Evolutionary conservation across 192 early-diverging fungal species (phyloP).

Genomic region (Backusella australiensis): DNA sequence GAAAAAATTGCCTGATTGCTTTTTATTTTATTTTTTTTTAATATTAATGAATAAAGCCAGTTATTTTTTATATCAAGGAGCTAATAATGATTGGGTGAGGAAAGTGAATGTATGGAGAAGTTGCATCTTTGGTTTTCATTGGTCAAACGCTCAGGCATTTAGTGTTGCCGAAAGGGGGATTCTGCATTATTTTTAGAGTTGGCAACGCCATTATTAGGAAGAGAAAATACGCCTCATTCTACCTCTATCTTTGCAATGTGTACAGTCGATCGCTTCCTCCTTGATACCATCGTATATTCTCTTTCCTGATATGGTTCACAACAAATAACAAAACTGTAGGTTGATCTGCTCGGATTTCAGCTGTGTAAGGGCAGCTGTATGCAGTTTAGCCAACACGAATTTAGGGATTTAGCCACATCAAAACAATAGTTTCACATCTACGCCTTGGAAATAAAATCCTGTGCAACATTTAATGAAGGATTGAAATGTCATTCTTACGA

Average conservation of each 20-base stretch:
- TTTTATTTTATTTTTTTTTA: not conserved
- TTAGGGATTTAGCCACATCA: not conserved
- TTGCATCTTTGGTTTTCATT: not conserved
- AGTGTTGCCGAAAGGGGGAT: not conserved
- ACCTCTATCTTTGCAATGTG: not conserved
- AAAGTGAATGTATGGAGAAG: not conserved
- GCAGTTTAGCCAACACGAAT: not conserved
- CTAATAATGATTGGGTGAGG: not conserved
- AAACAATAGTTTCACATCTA: not conserved
- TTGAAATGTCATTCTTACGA: not conserved
- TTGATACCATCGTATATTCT: not conserved
- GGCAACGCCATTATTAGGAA: not conserved
- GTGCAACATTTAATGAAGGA: not conserved
- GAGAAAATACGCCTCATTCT: not conserved
- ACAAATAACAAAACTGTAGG: not conserved
- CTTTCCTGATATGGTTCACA: not conserved
- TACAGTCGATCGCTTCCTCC: not conserved
- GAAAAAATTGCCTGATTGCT: not conserved
- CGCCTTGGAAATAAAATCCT: not conserved
- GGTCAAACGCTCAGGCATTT: not conserved
- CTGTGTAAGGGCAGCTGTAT: not conserved
- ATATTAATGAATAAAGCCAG: not conserved
- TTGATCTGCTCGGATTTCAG: not conserved
- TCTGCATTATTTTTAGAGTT: not conserved
- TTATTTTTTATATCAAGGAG: constrained; percentile 3